A percentile compares a stretch with the other conserved stretches of the same genome.
Evolutionary conservation across 2,329 filamentous ascomycete genomes (phyloP).

Genomic region (Albophoma yamanashiensis): DNA sequence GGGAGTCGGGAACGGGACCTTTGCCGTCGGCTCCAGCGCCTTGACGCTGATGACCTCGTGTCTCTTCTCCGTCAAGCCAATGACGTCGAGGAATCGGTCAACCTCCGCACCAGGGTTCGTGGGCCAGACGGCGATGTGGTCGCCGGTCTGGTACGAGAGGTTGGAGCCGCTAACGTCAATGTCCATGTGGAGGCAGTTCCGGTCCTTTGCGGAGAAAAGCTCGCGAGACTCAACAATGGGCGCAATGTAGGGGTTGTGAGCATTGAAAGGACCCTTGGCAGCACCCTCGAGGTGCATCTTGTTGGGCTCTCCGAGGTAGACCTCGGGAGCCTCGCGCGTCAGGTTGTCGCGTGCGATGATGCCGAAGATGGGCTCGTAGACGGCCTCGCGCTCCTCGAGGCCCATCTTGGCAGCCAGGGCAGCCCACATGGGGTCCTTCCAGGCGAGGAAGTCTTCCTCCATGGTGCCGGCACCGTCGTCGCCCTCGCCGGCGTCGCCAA

Average conservation of each 20-base stretch:
- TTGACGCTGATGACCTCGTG: constrained; percentile 80
- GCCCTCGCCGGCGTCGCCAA: constrained; percentile 85
- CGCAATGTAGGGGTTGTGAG: constrained; percentile 94
- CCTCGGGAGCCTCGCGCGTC: constrained; percentile 62
- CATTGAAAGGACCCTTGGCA: constrained; percentile 83
- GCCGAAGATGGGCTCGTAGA: constrained; percentile 88
- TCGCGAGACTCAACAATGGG: constrained; percentile 87
- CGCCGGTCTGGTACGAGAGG: constrained; percentile 87
- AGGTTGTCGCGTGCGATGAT: constrained; percentile 68
- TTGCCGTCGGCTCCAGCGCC: constrained; percentile 86
- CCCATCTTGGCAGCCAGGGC: constrained; percentile 74
- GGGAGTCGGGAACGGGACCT: constrained; percentile 93
- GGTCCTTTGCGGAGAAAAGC: constrained; percentile 76
- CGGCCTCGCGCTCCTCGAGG: constrained; percentile 87
- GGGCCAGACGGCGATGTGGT: constrained; percentile 96
- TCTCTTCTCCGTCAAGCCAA: constrained; percentile 67
- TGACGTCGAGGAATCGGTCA: constrained; percentile 72
- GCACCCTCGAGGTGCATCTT: constrained; percentile 84
- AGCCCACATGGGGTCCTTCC: constrained; percentile 99
- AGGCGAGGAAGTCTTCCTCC: constrained; percentile 98
- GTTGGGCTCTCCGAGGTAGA: constrained; percentile 94
- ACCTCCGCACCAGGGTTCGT: constrained; percentile 90
- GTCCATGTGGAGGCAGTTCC: constrained; percentile 96
- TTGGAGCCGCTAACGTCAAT: constrained; percentile 85
- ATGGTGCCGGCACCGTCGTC: constrained; percentile 97